Conservation (phyloP, 1,139 yeast genomes). For the Schizosaccharomyces versatilis region DNA sequence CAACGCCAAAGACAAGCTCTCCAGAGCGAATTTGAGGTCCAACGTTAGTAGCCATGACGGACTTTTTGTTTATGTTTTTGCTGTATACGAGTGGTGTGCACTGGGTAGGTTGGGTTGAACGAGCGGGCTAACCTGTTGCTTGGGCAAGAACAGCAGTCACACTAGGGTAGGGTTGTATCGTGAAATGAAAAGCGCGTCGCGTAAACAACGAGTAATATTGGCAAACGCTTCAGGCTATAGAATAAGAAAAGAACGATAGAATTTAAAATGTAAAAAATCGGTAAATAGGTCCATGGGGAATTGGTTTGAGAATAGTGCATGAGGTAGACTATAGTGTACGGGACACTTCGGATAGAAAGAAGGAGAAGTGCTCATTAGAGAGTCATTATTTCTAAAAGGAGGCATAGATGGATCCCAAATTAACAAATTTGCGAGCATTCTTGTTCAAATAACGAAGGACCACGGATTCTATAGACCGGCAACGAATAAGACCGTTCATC, state of each 20-base stretch:
- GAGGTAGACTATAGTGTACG: background rate
- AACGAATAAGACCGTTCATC: background rate
- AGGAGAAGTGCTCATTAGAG: background rate
- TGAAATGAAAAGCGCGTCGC: background rate
- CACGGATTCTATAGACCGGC: background rate
- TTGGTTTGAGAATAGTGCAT: background rate
- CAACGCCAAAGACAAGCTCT: conserved; percentile 99
- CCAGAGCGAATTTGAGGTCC: conserved; percentile 83
- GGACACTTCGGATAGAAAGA: background rate
- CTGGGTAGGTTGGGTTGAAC: background rate
- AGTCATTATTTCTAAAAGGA: background rate
- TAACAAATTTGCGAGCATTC: conserved; percentile 1
- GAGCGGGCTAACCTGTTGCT: no score
- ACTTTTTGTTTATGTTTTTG: background rate
- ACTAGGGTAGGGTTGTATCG: background rate
- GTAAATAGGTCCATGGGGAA: background rate
- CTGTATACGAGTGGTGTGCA: background rate
- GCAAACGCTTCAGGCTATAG: background rate
- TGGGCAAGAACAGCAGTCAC: background rate
- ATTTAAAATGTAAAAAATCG: background rate
- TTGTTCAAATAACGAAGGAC: background rate
- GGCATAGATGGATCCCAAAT: background rate
- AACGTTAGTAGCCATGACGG: conserved; percentile 23
- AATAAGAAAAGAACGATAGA: background rate
- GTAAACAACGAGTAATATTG: background rate